These are phyloP conservation scores for Carex scoparia DNA, from an alignment of 176 grass and related monocot genomes.

Conservation along the genomic window DNA sequence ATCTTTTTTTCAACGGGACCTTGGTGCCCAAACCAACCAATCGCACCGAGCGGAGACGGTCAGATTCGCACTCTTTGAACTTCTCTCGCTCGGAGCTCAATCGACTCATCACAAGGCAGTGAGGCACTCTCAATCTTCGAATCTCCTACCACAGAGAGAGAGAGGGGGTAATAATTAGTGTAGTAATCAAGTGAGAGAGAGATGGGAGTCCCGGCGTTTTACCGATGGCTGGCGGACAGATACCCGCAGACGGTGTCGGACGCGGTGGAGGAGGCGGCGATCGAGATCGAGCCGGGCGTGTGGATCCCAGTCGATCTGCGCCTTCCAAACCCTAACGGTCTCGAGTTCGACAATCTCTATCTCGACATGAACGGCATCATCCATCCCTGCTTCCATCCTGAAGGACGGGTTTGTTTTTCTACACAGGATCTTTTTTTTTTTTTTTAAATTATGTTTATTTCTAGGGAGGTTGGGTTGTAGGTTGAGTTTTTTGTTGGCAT, in stretches of 20 bases:
- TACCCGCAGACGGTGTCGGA: slow-evolving; percentile 68
- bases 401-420: slow-evolving; percentile 53
- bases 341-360: slow-evolving; percentile 99
- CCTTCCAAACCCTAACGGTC: slow-evolving; percentile 78
- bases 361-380: slow-evolving; percentile 96
- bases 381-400: slow-evolving; percentile 98
- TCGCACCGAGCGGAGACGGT: background rate
- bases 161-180: background rate
- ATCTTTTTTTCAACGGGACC: background rate
- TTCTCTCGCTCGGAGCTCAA: background rate
- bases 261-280: slow-evolving; percentile 66
- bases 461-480: background rate
- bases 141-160: slow-evolving; percentile 3
- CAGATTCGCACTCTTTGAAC: background rate
- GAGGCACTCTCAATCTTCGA: background rate
- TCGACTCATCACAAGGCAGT: background rate
- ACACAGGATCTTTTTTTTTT: background rate
- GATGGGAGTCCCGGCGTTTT: slow-evolving; percentile 97
- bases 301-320: slow-evolving; percentile 71
- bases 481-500: background rate
- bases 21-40: background rate
- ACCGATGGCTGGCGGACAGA: slow-evolving; percentile 91
- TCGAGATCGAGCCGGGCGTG: slow-evolving; percentile 57
- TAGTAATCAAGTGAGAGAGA: background rate
- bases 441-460: background rate